Evolutionary conservation across 108 stramenopile species (phyloP).

Genomic region (Phaeodactylum tricornutum): DNA sequence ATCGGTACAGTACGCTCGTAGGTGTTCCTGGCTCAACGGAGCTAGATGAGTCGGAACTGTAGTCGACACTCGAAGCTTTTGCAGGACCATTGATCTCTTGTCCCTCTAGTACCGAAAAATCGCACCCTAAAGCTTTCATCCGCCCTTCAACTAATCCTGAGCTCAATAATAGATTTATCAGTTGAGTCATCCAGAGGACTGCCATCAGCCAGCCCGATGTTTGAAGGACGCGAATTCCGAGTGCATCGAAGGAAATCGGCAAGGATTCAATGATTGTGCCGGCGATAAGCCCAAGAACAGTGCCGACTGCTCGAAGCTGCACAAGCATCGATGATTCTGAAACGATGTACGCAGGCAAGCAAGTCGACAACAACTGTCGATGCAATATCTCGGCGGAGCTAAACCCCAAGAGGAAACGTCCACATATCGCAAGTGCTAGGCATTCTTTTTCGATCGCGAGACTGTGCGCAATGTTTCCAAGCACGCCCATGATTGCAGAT

Average conservation of each 20-base stretch:
- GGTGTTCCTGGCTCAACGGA: too few relatives aligned
- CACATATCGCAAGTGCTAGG: constrained; percentile 40
- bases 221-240: constrained; percentile 27
- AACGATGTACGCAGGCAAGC: constrained; percentile 39
- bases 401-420: constrained; percentile 58
- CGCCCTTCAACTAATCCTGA: too few relatives aligned
- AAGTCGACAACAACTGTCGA: constrained; percentile 46
- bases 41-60: too few relatives aligned
- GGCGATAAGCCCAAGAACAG: constrained; percentile 44
- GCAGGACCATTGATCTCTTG: too few relatives aligned
- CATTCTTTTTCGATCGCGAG: constrained; percentile 31
- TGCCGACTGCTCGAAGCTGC: constrained; percentile 37
- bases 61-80: too few relatives aligned
- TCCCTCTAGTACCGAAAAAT: too few relatives aligned
- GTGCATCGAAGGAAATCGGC: constrained; percentile 8
- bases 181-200: constrained; percentile 34
- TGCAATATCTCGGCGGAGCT: constrained; percentile 50
- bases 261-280: constrained; percentile 32
- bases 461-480: constrained; percentile 52
- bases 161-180: constrained; percentile 28
- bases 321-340: constrained; percentile 53
- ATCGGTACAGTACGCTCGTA: too few relatives aligned
- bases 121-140: too few relatives aligned
- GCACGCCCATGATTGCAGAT: constrained; percentile 22
- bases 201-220: constrained; percentile 44